Base-by-base conservation (phyloP, 345 rosid genomes). In the Clausena lansium region DNA sequence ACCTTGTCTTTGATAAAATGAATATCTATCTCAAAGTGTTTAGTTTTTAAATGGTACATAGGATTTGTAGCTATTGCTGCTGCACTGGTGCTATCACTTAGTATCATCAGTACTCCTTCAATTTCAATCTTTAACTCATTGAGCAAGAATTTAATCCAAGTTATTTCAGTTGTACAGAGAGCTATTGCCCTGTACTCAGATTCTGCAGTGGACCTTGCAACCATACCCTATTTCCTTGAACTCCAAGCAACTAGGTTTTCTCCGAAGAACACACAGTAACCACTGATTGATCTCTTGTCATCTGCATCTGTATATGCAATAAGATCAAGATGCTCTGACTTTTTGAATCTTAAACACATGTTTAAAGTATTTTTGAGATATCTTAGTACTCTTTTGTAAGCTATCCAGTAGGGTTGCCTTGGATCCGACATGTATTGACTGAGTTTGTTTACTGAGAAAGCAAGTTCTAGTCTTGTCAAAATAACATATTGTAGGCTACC, bases 401-500 rank as follows among this genome's bases (percentile, higher is more conserved):
- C 1, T 4, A 0, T 5, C 8, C 58, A 54, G 4, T 54, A 9
- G 4, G 58, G 1, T 15, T 54, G 8, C 58, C 8, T 54, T 19
- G n/a, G 9, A 19, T 22, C 0, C 4, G 20, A 5, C 58, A 54
- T 19, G 19, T 7, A 52, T 52, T 4, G 57, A 5, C 57, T 15
- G 4, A 52, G 19, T 2, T 52, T 52, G 6, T 52, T 52, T 17
- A 52, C 1, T 4, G 6, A 14, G 19, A 52, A 17, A 4, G 22
- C 57, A 52, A 52, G 17, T 3, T 52, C 0, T 3, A 22, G 57
- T 2, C 1, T 52, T 15, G 57, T 52, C 4, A 50, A 6, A 1
- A 1, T 14, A 4, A 4, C 1, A 52, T 17, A 52, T 3, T 52
- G 2, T 14, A 17, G 6, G 0, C 1, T 20, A 0, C 20, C n/a